A percentile compares a stretch with the other conserved stretches of the same genome.
phyloP scores from a whole-genome alignment of 345 rosid species.

The Sapria himalayana region DNA sequence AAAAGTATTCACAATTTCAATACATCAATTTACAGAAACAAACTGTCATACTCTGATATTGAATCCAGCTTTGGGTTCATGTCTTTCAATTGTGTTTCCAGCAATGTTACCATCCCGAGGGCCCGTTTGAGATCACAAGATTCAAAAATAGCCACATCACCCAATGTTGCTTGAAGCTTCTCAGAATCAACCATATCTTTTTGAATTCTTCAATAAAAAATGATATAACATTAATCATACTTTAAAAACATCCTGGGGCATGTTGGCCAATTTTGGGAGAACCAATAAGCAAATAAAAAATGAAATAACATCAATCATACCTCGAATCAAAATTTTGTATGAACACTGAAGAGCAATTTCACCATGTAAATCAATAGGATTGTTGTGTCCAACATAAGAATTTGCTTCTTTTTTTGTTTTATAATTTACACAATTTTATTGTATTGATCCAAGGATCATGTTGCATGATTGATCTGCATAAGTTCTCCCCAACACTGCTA shows the following conservation, averaged over 20 bases:
- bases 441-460: too few relatives aligned
- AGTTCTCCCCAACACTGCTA: too few relatives aligned
- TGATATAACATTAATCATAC: constrained; percentile 8
- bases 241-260: constrained; percentile 4
- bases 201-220: constrained; percentile 46
- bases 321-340: too few relatives aligned
- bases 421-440: too few relatives aligned
- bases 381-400: too few relatives aligned
- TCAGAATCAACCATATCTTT: constrained; percentile 76
- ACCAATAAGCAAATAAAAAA: too few relatives aligned
- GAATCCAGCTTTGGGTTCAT: constrained; percentile 95
- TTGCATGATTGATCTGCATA: too few relatives aligned
- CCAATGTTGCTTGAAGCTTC: constrained; percentile 64
- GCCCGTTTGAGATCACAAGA: constrained; percentile 47
- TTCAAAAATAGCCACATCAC: constrained; percentile 30
- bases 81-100: constrained; percentile 85
- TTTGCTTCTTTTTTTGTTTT: too few relatives aligned
- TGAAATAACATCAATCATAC: too few relatives aligned
- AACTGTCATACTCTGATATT: constrained; percentile 73
- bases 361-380: too few relatives aligned
- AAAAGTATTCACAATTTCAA: background rate
- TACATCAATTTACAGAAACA: background rate
- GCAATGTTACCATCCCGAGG: constrained; percentile 54
- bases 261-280: too few relatives aligned
- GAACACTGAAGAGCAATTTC: too few relatives aligned